phyloP scores from a whole-genome alignment of 345 rosid species.

The Rhodamnia rubescens region DNA sequence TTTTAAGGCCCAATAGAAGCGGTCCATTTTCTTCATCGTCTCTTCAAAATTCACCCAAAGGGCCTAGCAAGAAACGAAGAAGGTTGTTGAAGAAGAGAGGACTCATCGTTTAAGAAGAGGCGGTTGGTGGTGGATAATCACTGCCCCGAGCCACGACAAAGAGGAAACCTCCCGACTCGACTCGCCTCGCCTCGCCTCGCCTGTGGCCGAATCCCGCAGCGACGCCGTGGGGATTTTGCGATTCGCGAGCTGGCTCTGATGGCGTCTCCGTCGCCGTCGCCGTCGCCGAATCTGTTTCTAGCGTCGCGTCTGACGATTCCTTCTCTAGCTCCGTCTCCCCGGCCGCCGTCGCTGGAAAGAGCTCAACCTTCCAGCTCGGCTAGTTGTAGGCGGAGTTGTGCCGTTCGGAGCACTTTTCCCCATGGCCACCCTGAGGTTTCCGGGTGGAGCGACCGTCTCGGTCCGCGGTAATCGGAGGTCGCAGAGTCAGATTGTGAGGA shows the following conservation, averaged over 20 bases:
- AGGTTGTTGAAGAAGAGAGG: neutral
- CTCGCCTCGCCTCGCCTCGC: neutral
- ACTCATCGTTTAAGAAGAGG: neutral
- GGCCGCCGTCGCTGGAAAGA: neutral
- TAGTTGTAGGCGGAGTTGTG: neutral
- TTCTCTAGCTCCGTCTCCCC: neutral
- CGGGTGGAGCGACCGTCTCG: neutral
- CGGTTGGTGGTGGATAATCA: neutral
- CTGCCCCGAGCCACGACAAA: neutral
- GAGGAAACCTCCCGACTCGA: neutral
- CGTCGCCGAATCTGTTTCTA: neutral
- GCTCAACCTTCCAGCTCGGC: neutral
- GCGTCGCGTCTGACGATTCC: neutral
- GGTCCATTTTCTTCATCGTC: neutral
- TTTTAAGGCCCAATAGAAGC: neutral
- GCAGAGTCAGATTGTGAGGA: conserved; percentile 15
- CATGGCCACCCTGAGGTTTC: neutral
- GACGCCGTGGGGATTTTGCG: neutral
- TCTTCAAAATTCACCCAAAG: neutral
- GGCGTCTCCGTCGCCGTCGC: neutral
- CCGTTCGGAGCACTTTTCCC: neutral
- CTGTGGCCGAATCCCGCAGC: neutral
- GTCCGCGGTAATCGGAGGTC: neutral
- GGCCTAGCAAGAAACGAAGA: neutral
- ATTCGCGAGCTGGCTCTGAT: neutral